phyloP scores from a whole-genome alignment of 352 stramenopile genomes.

The Phytophthora palmivora region DNA sequence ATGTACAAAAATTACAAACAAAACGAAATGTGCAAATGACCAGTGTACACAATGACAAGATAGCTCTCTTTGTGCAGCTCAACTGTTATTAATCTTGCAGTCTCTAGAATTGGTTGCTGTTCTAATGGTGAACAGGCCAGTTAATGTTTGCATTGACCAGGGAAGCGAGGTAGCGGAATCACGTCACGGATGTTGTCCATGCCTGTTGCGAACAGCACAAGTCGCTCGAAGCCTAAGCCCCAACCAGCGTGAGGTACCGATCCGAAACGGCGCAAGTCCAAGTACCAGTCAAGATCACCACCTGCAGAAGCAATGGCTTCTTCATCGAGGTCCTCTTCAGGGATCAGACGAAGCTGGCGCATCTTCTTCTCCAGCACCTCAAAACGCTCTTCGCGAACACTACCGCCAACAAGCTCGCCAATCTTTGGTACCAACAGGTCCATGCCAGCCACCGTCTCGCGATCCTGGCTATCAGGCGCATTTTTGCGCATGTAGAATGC shows the following conservation, averaged over 20 bases:
- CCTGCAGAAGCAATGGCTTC: slow-evolving; percentile 23
- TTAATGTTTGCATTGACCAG: slow-evolving; percentile 90
- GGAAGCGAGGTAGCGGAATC: slow-evolving; percentile 97
- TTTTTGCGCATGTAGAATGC: slow-evolving; percentile 99
- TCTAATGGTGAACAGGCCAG: background rate
- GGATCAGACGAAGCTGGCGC: slow-evolving; percentile 55
- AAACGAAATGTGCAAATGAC: slow-evolving; percentile 37
- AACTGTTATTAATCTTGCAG: slow-evolving; percentile 4
- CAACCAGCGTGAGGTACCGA: slow-evolving; percentile 98
- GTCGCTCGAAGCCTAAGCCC: slow-evolving; percentile 97
- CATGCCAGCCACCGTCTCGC: slow-evolving; percentile 97
- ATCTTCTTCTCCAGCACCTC: slow-evolving; percentile 89
- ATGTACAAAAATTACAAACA: slow-evolving; percentile 46
- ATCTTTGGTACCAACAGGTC: slow-evolving; percentile 97
- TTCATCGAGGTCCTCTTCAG: slow-evolving; percentile 78
- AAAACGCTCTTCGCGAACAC: slow-evolving; percentile 95
- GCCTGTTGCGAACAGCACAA: slow-evolving; percentile 97
- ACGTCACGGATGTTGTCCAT: slow-evolving; percentile 99
- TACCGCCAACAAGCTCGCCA: slow-evolving; percentile 97
- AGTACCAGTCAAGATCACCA: slow-evolving; percentile 95
- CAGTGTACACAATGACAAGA: slow-evolving; percentile 34
- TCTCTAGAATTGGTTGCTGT: slow-evolving; percentile 17
- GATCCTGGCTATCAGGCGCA: slow-evolving; percentile 67
- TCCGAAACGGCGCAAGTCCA: slow-evolving; percentile 97
- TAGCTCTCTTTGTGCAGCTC: slow-evolving; percentile 14